phyloP scores from a whole-genome alignment of 805 yeast species.

The Lachancea waltii region DNA sequence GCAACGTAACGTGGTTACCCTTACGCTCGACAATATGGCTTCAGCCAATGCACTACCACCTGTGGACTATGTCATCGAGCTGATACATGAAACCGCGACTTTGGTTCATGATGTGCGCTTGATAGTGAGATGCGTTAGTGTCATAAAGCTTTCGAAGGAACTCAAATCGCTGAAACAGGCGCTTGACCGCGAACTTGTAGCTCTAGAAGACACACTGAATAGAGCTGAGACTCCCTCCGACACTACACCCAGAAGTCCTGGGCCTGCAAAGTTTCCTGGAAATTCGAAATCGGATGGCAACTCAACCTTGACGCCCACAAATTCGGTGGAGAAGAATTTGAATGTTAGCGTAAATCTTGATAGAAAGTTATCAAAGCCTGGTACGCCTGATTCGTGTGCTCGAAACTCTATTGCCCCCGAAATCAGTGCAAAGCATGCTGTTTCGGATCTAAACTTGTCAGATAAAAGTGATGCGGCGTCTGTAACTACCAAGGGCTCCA shows the following conservation, averaged over 20 bases:
- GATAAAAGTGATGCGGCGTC: constrained; percentile 4
- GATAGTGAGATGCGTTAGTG: constrained; percentile 35
- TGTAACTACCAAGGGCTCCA: constrained; percentile 2
- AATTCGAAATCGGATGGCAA: not conserved
- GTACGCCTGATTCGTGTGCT: not conserved
- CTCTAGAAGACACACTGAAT: constrained; percentile 11
- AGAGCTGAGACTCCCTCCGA: constrained; percentile 3
- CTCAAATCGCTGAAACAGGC: constrained; percentile 20
- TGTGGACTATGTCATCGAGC: constrained; percentile 47
- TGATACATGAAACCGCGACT: constrained; percentile 56
- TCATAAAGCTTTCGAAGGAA: constrained; percentile 26
- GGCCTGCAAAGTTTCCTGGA: not conserved
- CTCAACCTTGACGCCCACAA: not conserved
- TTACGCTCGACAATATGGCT: constrained; percentile 53
- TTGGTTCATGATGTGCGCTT: constrained; percentile 59
- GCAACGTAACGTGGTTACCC: constrained; percentile 18
- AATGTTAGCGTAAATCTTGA: not conserved
- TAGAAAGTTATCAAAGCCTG: constrained; percentile 2
- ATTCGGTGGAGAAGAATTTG: constrained; percentile 2
- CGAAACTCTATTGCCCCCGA: not conserved
- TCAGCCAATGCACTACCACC: constrained; percentile 52
- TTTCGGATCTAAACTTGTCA: constrained; percentile 1
- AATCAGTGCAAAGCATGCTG: not conserved
- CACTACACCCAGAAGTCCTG: not conserved
- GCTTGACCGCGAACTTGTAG: constrained; percentile 12